Conservation (phyloP, 2,329 filamentous ascomycete genomes). For the Penicillium sclerotigenum region DNA sequence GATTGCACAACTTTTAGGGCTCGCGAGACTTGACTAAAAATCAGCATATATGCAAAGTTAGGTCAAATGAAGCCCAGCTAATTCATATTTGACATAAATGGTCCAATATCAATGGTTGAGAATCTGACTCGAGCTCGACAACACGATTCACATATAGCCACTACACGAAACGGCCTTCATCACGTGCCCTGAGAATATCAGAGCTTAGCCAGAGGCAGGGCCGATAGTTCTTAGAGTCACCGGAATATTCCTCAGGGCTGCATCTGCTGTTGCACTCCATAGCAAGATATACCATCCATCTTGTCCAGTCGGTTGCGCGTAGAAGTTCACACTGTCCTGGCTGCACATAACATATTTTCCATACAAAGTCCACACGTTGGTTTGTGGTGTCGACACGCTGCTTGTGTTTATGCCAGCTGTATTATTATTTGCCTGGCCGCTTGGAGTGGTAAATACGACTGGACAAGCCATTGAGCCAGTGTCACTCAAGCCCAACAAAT, state of each 20-base stretch:
- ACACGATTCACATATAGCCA: not conserved
- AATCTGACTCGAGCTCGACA: not conserved
- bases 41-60: not conserved
- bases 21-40: not conserved
- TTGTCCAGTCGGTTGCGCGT: not conserved
- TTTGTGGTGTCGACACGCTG: not conserved
- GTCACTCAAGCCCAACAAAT: not conserved
- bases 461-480: not conserved
- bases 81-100: not conserved
- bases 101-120: not conserved
- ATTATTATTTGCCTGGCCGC: not conserved
- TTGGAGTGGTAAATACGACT: not conserved
- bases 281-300: not conserved
- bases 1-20: not conserved
- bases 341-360: slow-evolving; percentile 3
- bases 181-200: not conserved
- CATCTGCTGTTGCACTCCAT: not conserved
- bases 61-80: not conserved
- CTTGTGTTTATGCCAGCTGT: not conserved
- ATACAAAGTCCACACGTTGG: slow-evolving; percentile 6
- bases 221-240: not conserved
- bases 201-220: not conserved
- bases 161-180: not conserved
- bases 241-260: not conserved
- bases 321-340: not conserved